Base-by-base conservation (phyloP, 2,329 filamentous ascomycete genomes). In the Torrubiellomyces zombiae region DNA sequence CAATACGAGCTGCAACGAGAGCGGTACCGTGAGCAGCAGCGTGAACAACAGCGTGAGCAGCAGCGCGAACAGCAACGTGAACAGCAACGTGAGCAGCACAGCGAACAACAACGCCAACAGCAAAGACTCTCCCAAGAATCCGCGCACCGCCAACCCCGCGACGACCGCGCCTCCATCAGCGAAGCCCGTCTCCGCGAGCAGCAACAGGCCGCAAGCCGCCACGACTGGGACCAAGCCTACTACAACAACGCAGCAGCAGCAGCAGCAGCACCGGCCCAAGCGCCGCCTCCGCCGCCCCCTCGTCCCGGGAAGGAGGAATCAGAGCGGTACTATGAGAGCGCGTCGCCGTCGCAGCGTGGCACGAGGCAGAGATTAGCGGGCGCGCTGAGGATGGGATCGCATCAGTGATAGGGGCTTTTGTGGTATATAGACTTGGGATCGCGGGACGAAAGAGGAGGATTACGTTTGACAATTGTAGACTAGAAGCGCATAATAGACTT, bases 231-330 rank as follows among this genome's bases (percentile, higher is more conserved):
- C 13, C 26, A 34, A 20, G 31, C 40, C 4, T 40, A 39, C 7
- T 48, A 48, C 28, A 35, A 32, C 7, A 28, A 29, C 20, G 29
- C 34, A 4, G 21, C 22, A 29, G 18, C 31, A 34, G 20, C 30
- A 35, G 16, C 31, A n/a, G n/a, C n/a, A n/a, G n/a, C 37, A 12
- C 37, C 33, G 12, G 32, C 37, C 9, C 38, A 42, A 25, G 41
- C 39, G 3, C 45, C 50, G 16, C 45, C 49, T 2, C 49, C 50
- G 3, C 50, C 50, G 5, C 50, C 50, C 3, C 45, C 48, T 4
- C 50, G 50, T 4, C 45, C 51, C 12, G 45, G 43, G 21, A 31
- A 48, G 9, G 45, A 47, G n/a, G 47, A 52, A 13, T 24, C 38
- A 2, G 47, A 51, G 28, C 31, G 38, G 2, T 51, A 43, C 27